phyloP scores from a whole-genome alignment of 2,329 filamentous ascomycete species.

The Cercospora berteroae region DNA sequence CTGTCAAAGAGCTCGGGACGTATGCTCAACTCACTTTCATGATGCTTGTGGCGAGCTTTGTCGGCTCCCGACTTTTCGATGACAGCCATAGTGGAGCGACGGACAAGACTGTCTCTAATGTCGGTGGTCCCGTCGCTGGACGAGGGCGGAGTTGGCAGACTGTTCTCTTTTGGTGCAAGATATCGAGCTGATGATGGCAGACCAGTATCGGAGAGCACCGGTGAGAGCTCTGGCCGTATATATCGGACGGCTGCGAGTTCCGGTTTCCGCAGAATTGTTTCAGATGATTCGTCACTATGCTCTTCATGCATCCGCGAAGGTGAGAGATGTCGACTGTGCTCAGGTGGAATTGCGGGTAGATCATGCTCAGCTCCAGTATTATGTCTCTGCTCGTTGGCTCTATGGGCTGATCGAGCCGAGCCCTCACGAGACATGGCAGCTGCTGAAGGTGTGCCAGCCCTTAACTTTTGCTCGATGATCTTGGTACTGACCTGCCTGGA shows the following conservation, averaged over 20 bases:
- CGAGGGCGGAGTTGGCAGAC: constrained; percentile 12
- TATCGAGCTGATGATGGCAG: constrained; percentile 1
- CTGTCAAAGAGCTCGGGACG: constrained; percentile 38
- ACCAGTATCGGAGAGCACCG: constrained; percentile 29
- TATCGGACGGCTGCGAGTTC: constrained; percentile 17
- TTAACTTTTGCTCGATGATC: constrained; percentile 38
- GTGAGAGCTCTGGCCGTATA: constrained; percentile 29
- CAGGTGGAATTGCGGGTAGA: constrained; percentile 20
- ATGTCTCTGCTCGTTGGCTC: constrained; percentile 33
- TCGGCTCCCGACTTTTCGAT: constrained; percentile 4
- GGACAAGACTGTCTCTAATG: constrained; percentile 4
- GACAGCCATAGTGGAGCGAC: constrained; percentile 9
- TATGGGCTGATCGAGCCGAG: constrained; percentile 31
- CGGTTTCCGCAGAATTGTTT: constrained; percentile 21
- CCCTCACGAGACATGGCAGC: constrained; percentile 39
- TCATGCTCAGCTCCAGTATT: constrained; percentile 32
- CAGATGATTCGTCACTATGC: constrained; percentile 22
- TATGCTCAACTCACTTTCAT: constrained; percentile 23
- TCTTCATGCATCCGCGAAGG: constrained; percentile 18
- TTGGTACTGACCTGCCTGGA: constrained; percentile 42
- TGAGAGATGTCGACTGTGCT: constrained; percentile 19
- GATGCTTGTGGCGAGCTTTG: constrained; percentile 18
- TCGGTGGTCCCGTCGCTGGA: constrained; percentile 14
- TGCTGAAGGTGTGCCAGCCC: constrained; percentile 30
- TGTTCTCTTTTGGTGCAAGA: constrained; percentile 24